A percentile compares a stretch with the other conserved stretches of the same genome.
Evolutionary conservation across 108 stramenopile species (phyloP).

Genomic region (Mediolabrus comicus): DNA sequence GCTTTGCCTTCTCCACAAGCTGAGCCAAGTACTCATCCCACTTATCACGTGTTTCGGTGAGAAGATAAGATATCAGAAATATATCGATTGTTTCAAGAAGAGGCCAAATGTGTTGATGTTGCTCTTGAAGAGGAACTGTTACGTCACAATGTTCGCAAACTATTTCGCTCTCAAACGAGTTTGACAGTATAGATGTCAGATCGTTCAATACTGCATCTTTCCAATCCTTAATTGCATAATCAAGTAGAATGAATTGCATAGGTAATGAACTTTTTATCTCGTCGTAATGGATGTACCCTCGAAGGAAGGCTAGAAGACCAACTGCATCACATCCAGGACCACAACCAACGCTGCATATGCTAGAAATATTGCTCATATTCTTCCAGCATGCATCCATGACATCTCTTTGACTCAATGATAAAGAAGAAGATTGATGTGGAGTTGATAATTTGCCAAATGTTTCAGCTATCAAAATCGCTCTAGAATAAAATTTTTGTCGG

Average conservation of each 20-base stretch:
- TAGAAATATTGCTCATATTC: constrained; percentile 23
- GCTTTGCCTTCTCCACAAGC: constrained; percentile 36
- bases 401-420: constrained; percentile 5
- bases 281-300: constrained; percentile 1
- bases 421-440: background rate
- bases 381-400: constrained; percentile 36
- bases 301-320: constrained; percentile 50
- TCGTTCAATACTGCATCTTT: constrained; percentile 50
- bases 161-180: constrained; percentile 28
- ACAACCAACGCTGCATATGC: constrained; percentile 65
- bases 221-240: constrained; percentile 74
- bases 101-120: background rate
- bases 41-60: constrained; percentile 67
- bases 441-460: constrained; percentile 53
- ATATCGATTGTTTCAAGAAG: constrained; percentile 30
- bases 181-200: constrained; percentile 44
- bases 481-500: constrained; percentile 69
- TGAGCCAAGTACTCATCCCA: constrained; percentile 60
- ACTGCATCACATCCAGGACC: constrained; percentile 76
- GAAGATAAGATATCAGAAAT: constrained; percentile 65
- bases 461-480: constrained; percentile 55
- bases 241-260: constrained; percentile 38
- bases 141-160: constrained; percentile 51
- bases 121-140: constrained; percentile 28
- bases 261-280: background rate